Conservation (phyloP, 2,329 filamentous ascomycete genomes). For the Exophiala sp. region DNA sequence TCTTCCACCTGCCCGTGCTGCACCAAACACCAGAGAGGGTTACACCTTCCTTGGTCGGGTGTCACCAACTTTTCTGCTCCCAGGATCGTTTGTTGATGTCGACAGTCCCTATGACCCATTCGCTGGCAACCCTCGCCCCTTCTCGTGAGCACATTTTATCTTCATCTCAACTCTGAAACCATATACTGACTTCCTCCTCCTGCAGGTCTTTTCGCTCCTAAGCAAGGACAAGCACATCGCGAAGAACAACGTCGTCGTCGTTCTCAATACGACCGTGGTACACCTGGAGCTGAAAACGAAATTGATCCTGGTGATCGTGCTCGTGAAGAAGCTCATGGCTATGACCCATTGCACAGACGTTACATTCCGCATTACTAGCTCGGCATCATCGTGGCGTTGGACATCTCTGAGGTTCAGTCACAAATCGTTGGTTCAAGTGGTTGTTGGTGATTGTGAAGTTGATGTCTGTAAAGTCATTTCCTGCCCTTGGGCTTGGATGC, state of each 20-base stretch:
- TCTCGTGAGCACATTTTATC: conserved; percentile 22
- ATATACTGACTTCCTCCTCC: conserved; percentile 13
- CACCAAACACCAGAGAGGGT: not conserved
- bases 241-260: conserved; percentile 72
- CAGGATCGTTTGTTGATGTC: conserved; percentile 11
- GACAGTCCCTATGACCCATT: conserved; percentile 20
- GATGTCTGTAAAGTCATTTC: conserved; percentile 17
- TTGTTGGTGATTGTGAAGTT: conserved; percentile 13
- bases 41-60: not conserved
- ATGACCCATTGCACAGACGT: conserved; percentile 8
- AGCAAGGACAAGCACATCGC: conserved; percentile 67
- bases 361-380: conserved; percentile 21
- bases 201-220: conserved; percentile 73
- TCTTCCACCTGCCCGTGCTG: conserved; percentile 18
- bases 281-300: conserved; percentile 65
- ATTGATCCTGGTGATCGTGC: conserved; percentile 38
- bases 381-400: conserved; percentile 22
- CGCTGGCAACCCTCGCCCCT: conserved; percentile 13
- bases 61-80: not conserved
- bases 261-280: conserved; percentile 79
- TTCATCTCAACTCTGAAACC: not conserved
- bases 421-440: conserved; percentile 16
- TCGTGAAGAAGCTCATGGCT: conserved; percentile 21
- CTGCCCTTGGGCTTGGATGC: conserved; percentile 19
- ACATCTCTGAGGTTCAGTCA: conserved; percentile 21